Evolutionary conservation across 1,284 basidiomycete genomes (phyloP).

Genomic region (Mycosarcoma maydis): DNA sequence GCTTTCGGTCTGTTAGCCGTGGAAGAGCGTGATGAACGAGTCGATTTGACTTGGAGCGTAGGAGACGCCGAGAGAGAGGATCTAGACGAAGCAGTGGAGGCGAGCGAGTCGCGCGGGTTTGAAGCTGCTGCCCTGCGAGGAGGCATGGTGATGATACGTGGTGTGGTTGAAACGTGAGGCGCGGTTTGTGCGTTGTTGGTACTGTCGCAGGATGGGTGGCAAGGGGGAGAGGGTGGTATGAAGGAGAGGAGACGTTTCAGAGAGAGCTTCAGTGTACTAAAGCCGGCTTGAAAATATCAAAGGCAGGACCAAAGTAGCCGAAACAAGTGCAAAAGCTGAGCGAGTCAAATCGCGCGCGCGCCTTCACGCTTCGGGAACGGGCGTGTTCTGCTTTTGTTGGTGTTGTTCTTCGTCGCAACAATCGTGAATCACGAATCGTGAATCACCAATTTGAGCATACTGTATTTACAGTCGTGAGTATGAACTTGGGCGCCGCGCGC

Average conservation of each 20-base stretch:
- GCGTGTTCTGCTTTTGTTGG: neutral
- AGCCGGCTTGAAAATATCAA: no score
- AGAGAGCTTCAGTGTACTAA: no score
- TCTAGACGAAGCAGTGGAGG: constrained; percentile 22
- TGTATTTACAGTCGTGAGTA: no score
- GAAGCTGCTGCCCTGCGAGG: constrained; percentile 38
- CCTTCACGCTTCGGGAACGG: no score
- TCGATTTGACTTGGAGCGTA: constrained; percentile 8
- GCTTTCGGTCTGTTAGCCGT: constrained; percentile 12
- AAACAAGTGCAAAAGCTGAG: neutral
- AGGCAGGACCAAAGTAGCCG: no score
- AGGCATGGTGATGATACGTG: constrained; percentile 17
- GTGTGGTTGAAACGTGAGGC: neutral
- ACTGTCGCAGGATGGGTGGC: no score
- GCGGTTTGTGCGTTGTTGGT: neutral
- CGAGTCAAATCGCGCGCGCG: neutral
- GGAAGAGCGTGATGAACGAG: constrained; percentile 21
- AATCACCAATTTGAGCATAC: no score
- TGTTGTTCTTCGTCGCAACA: neutral
- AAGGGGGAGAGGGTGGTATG: no score
- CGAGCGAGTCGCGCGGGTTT: constrained; percentile 40
- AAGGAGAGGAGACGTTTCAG: no score
- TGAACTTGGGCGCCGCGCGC: no score
- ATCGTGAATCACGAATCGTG: no score
- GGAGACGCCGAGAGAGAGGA: constrained; percentile 19